These are phyloP conservation scores for Kazachstania kunashirensis DNA, from an alignment of 805 yeast genomes.

Conservation along the genomic window DNA sequence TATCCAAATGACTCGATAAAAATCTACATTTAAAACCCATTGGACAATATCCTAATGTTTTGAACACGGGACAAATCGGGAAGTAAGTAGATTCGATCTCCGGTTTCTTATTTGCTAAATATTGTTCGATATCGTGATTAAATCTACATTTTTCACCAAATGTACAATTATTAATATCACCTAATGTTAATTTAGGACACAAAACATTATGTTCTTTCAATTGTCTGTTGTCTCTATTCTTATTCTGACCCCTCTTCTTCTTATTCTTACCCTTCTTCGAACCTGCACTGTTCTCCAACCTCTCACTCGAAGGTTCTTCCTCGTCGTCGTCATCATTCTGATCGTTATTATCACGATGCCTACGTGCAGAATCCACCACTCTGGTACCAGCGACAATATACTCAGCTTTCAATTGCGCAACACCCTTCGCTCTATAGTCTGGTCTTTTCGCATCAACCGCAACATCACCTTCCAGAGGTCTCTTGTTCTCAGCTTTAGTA, in stretches of 20 bases:
- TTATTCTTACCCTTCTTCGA: conserved; percentile 27
- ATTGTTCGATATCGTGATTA: conserved; percentile 63
- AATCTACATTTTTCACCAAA: conserved; percentile 70
- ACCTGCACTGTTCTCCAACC: conserved; percentile 33
- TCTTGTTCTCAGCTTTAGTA: too few species aligned
- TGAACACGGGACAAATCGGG: conserved; percentile 65
- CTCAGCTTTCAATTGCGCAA: conserved; percentile 71
- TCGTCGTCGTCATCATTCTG: conserved; percentile 29
- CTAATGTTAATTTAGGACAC: conserved; percentile 53
- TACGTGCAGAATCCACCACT: conserved; percentile 8
- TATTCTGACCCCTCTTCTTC: conserved; percentile 71
- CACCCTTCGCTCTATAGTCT: conserved; percentile 37
- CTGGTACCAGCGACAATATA: conserved; percentile 35
- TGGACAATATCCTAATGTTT: conserved; percentile 81
- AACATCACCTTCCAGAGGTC: neutral
- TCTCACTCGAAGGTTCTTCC: conserved; percentile 35
- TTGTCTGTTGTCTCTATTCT: conserved; percentile 67
- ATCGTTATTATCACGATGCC: neutral
- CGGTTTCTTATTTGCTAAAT: conserved; percentile 52
- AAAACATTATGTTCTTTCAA: conserved; percentile 51
- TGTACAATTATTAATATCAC: conserved; percentile 41
- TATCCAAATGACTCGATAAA: conserved; percentile 59
- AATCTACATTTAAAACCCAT: conserved; percentile 89
- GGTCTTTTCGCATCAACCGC: conserved; percentile 16
- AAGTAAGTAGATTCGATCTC: conserved; percentile 53